A percentile compares a stretch with the other conserved stretches of the same genome.
phyloP scores from a whole-genome alignment of 2,329 filamentous ascomycete genomes.

The Aspergillus sojae region DNA sequence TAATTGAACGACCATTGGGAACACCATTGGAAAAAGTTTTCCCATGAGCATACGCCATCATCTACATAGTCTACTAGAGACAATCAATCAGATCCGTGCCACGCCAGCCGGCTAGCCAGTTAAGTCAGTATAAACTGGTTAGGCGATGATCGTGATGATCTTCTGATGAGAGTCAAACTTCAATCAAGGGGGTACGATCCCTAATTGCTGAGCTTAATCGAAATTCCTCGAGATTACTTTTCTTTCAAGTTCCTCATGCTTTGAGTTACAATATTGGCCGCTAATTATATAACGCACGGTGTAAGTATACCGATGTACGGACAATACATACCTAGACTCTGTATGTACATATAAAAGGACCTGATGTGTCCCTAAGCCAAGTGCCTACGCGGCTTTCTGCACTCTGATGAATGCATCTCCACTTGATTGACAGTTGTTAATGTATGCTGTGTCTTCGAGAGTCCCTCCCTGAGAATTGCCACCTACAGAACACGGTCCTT shows the following conservation, averaged over 20 bases:
- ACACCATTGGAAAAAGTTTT: background rate
- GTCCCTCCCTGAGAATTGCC: background rate
- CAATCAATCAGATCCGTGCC: background rate
- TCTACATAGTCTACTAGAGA: constrained; percentile 4
- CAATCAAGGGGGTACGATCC: background rate
- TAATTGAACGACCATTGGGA: background rate
- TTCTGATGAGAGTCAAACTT: constrained; percentile 13
- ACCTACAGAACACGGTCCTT: background rate
- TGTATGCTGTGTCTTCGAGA: background rate
- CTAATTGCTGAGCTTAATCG: background rate
- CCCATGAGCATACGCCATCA: constrained; percentile 5
- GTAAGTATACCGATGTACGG: background rate
- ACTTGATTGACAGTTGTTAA: constrained; percentile 13
- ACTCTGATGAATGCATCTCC: constrained; percentile 15
- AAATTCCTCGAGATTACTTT: background rate
- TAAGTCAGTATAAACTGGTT: background rate
- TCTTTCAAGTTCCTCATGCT: background rate
- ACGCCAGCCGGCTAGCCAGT: background rate
- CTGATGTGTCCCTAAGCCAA: constrained; percentile 1
- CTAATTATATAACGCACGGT: background rate
- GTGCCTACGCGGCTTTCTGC: constrained; percentile 12
- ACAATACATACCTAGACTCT: background rate
- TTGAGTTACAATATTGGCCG: background rate
- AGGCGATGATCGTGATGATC: constrained; percentile 19
- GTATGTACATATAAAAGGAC: constrained; percentile 2